These are phyloP conservation scores for Protomyces inundatus DNA, from an alignment of 1,139 yeast genomes.

Conservation along the genomic window DNA sequence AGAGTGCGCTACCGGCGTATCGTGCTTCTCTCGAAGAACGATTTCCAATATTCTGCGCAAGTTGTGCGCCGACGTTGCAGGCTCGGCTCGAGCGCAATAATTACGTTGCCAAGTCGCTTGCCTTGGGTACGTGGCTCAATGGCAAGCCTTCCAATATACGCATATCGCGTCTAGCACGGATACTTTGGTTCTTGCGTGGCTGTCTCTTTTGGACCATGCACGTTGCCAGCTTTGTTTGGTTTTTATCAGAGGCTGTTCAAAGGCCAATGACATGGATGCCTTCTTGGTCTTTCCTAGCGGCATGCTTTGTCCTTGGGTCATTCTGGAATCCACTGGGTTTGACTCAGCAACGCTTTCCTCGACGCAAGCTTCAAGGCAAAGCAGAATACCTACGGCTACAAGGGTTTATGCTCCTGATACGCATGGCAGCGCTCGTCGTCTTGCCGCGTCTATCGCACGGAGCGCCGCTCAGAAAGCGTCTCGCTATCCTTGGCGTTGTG, in stretches of 20 bases:
- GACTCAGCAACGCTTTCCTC: not conserved
- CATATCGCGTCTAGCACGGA: not conserved
- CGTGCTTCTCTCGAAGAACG: conserved; percentile 29
- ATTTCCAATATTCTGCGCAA: conserved; percentile 31
- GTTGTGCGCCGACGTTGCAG: conserved; percentile 29
- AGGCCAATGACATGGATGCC: not conserved
- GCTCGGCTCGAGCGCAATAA: conserved; percentile 29
- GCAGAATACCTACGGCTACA: conserved; percentile 1
- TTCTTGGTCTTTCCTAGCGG: not conserved
- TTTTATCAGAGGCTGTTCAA: conserved; percentile 6
- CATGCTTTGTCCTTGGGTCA: conserved; percentile 4
- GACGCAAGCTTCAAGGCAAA: conserved; percentile 2
- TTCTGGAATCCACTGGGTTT: conserved; percentile 7
- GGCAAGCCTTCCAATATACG: not conserved
- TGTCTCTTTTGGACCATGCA: conserved; percentile 27
- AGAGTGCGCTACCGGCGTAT: conserved; percentile 29
- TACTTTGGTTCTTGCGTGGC: conserved; percentile 30
- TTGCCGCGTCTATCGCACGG: not conserved
- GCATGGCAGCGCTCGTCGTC: not conserved
- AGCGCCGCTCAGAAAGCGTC: not conserved
- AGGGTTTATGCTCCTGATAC: not conserved
- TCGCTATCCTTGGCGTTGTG: not conserved
- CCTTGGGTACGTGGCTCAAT: conserved; percentile 31
- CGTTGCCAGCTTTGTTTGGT: conserved; percentile 21
- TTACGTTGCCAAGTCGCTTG: conserved; percentile 31